Percentiles rank a stretch among this genome's conserved stretches.
phyloP scores from a whole-genome alignment of 2,329 filamentous ascomycete species.

The Claviceps cyperi region DNA sequence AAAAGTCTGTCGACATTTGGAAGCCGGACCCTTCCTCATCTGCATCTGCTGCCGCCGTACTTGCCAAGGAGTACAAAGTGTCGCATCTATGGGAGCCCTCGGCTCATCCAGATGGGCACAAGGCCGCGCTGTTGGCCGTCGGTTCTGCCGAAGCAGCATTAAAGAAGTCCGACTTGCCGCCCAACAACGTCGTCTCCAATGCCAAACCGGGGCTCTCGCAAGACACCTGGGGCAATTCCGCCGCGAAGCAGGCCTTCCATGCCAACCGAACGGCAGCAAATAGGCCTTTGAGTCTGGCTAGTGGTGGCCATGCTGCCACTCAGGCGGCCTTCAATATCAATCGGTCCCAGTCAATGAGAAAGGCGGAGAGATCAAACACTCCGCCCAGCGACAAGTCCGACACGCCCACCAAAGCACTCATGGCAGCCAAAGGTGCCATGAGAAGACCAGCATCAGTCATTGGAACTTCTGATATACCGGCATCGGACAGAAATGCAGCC shows the following conservation, averaged over 20 bases:
- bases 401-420: slow-evolving; percentile 39
- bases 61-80: slow-evolving; percentile 29
- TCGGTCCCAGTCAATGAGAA: slow-evolving; percentile 15
- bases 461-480: slow-evolving; percentile 5
- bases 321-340: slow-evolving; percentile 26
- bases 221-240: slow-evolving; percentile 46
- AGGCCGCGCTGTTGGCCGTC: slow-evolving; percentile 56
- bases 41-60: slow-evolving; percentile 29
- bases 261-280: slow-evolving; percentile 11
- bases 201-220: slow-evolving; percentile 11
- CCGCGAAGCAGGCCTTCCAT: slow-evolving; percentile 53
- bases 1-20: slow-evolving; percentile 51
- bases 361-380: slow-evolving; percentile 9
- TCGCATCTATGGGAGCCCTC: slow-evolving; percentile 46
- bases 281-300: slow-evolving; percentile 9
- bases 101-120: slow-evolving; percentile 51
- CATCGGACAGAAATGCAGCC: slow-evolving; percentile 27
- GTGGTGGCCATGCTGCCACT: slow-evolving; percentile 17
- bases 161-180: slow-evolving; percentile 9
- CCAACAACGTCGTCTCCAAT: neutral
- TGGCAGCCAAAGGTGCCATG: slow-evolving; percentile 68
- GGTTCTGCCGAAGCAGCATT: slow-evolving; percentile 21
- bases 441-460: slow-evolving; percentile 8
- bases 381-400: slow-evolving; percentile 27
- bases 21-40: slow-evolving; percentile 44